phyloP scores from a whole-genome alignment of 768 basidiomycete species.

The Tulasnella sp. region DNA sequence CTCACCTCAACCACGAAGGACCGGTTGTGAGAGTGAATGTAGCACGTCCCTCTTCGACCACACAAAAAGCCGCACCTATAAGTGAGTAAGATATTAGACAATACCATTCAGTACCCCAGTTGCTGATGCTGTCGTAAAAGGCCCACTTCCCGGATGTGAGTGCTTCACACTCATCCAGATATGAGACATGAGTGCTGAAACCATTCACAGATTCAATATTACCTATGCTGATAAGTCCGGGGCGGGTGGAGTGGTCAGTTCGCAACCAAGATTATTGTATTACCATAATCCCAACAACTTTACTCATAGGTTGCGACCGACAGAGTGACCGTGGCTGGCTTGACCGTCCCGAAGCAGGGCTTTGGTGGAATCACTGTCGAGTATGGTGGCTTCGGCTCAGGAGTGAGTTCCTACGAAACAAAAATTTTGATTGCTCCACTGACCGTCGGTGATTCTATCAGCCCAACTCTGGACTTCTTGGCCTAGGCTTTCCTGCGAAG shows the following conservation, averaged over 20 bases:
- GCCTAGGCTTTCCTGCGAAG: slow-evolving; percentile 9
- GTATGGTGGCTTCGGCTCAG: slow-evolving; percentile 19
- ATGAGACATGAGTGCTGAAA: no score
- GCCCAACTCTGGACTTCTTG: slow-evolving; percentile 18
- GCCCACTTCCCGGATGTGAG: no score
- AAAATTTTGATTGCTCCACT: background rate
- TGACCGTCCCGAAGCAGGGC: slow-evolving; percentile 34
- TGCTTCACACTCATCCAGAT: no score
- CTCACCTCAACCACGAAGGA: no score
- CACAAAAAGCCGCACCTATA: no score
- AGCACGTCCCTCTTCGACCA: no score
- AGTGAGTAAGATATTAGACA: no score
- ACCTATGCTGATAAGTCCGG: background rate
- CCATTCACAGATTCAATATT: background rate
- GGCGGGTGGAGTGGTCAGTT: background rate
- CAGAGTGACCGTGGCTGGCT: slow-evolving; percentile 35
- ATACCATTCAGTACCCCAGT: no score
- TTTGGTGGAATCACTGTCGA: slow-evolving; percentile 37
- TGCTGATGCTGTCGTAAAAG: no score
- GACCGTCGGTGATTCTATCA: slow-evolving; percentile 29
- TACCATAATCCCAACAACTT: background rate
- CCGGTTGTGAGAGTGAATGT: no score
- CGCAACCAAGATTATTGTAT: background rate
- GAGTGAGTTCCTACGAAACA: background rate
- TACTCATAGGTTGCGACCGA: slow-evolving; percentile 26